These are phyloP conservation scores for Penicillium alfredii DNA, from an alignment of 495 filamentous ascomycete species.

Conservation along the genomic window DNA sequence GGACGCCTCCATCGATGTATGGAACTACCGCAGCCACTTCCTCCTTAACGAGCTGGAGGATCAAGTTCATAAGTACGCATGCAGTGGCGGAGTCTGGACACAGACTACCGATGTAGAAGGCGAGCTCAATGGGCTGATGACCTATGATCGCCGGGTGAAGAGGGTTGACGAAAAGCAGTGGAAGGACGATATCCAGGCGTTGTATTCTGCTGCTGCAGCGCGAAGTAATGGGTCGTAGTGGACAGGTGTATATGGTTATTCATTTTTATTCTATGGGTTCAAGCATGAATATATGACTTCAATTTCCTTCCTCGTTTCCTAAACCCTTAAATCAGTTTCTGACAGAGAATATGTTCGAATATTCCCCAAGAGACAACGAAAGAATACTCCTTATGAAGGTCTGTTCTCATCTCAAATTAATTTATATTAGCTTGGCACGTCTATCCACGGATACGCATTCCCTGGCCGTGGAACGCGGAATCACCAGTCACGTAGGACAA, in stretches of 20 bases:
- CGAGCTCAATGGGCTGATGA: slow-evolving; percentile 66
- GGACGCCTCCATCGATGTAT: slow-evolving; percentile 47
- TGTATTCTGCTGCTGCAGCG: slow-evolving; percentile 49
- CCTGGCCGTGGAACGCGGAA: too few relatives aligned
- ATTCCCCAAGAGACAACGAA: too few relatives aligned
- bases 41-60: slow-evolving; percentile 50
- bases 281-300: too few relatives aligned
- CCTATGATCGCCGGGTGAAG: slow-evolving; percentile 55
- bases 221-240: slow-evolving; percentile 16
- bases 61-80: slow-evolving; percentile 50
- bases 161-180: slow-evolving; percentile 53
- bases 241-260: too few relatives aligned
- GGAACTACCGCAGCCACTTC: slow-evolving; percentile 57
- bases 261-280: too few relatives aligned
- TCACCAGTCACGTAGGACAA: too few relatives aligned
- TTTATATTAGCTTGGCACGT: slow-evolving; percentile 11
- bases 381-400: too few relatives aligned
- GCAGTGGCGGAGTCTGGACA: slow-evolving; percentile 57
- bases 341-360: too few relatives aligned
- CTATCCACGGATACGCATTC: slow-evolving; percentile 8
- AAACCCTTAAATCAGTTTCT: too few relatives aligned
- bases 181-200: slow-evolving; percentile 51
- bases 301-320: too few relatives aligned
- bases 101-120: slow-evolving; percentile 70
- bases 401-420: slow-evolving; percentile 16